phyloP scores from a whole-genome alignment of 1,284 basidiomycete species.

The Phylloporus sp. region DNA sequence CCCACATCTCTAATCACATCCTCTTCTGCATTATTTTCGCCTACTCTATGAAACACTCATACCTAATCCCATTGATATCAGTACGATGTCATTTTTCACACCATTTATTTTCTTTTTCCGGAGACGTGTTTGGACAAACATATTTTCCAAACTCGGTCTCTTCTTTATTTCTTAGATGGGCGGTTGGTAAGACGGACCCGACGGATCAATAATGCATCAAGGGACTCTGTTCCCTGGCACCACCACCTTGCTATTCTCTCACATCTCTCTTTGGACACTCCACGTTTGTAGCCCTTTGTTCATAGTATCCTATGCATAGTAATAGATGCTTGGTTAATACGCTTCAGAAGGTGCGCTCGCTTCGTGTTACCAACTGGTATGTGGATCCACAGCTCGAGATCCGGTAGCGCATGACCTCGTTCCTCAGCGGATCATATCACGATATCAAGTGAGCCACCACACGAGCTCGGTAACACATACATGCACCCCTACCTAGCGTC shows the following conservation, averaged over 20 bases:
- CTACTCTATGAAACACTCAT: conserved; percentile 1
- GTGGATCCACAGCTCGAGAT: background rate
- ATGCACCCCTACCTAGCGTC: too few relatives aligned
- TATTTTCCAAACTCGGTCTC: conserved; percentile 8
- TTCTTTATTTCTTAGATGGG: background rate
- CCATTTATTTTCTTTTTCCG: background rate
- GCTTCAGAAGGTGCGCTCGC: background rate
- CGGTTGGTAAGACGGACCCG: background rate
- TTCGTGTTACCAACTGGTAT: background rate
- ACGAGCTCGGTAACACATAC: too few relatives aligned
- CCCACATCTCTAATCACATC: background rate
- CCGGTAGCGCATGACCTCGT: background rate
- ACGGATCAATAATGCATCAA: conserved; percentile 8
- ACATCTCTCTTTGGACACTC: background rate
- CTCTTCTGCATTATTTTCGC: background rate
- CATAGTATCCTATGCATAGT: background rate
- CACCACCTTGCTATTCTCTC: background rate
- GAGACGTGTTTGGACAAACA: background rate
- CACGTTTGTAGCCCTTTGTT: conserved; percentile 5
- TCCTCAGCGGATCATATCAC: too few relatives aligned
- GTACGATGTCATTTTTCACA: background rate
- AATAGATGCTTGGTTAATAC: background rate
- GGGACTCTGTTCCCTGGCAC: background rate
- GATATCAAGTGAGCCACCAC: too few relatives aligned
- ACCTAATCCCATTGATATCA: background rate